Base-by-base conservation (phyloP, 192 early-diverging fungal species). In the Backusella circina region DNA sequence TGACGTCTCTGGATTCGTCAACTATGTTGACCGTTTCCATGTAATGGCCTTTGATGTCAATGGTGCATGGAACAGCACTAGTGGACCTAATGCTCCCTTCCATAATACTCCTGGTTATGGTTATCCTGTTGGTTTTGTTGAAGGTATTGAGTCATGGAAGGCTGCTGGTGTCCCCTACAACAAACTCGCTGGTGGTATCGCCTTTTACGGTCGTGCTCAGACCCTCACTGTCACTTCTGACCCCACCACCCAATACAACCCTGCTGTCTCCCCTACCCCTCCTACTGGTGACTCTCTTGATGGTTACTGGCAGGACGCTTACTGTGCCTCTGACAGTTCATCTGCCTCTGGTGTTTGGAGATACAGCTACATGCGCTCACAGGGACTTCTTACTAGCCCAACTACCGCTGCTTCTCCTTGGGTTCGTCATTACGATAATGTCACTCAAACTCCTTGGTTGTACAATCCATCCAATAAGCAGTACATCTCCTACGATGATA, bases 401-500 rank as follows among this genome's bases (percentile, higher is more conserved):
- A 54, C 88, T 44, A 81, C 86, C 9, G 89, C 92, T 3, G 77
- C 75, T 21, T 76, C 87, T 3, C 88, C 87, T 13, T 95, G 91
- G 92, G 71, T 89, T 2, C 86, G 89, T 28, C 81, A 88, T 64
- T 93, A 86, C 83, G 92, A 94, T 64, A 31, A 79, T 6, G 80
- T 82, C 13, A 87, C 87, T 1, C 80, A 87, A 32, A 92, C 92
- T 0, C 93, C 94, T 12, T 94, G 91, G 91, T 67, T 95, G 41
- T 93, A 86, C 80, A 92, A 92, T 70, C 80, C 82, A 0, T 73
- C 75, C 1, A 91, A 84, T 3, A 85, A 72, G 26, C 75, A 83
- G 36, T 92, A 88, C 75, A 87, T 95, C 38, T 90, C 91, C 0
- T 95, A 93, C 74, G 91, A 93, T 76, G 90, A 93, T 66, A 79